Base-by-base conservation (phyloP, 148 eudicot species). In the Rhododendron williamsianum region DNA sequence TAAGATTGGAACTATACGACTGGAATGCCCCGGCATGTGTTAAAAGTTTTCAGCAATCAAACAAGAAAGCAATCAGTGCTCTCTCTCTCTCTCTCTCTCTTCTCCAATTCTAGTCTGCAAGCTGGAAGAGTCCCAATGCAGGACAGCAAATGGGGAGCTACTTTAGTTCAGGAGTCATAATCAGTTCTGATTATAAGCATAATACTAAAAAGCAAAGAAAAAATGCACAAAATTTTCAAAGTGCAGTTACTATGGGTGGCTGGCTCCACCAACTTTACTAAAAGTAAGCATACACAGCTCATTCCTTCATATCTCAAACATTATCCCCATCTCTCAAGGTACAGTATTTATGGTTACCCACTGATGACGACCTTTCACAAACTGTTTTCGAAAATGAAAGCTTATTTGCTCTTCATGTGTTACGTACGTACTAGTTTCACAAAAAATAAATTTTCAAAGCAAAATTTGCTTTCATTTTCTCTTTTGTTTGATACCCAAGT, bases 251-350 rank as follows among this genome's bases (percentile, higher is more conserved):
- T 85, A 48, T 19, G 83, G 83, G 67, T 69, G 38, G 36, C 38
- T 71, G 38, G 36, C 38, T 71, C 80, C 84, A 85, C 84, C 82
- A 38, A 81, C 84, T 52, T 80, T 81, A 38, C 43, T 6, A 72
- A 81, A 85, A 85, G 83, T 77, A 79, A 79, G 16, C n/a, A 18
- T 15, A 9, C 52, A 79, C n/a, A 30, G 51, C 8, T 41, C 27
- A 78, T 36, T 77, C 35, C 82, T 60, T 71, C 56, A 60, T 9
- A 35, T 48, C n/a, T 65, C 16, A 63, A 12, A 72, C 25, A 9
- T 80, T 30, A 38, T 77, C 58, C 33, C 71, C n/a, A n/a, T 25
- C 0, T 15, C 76, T 30, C 41, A 71, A 30, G 76, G 76, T 33
- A 71, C 30, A 3, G 12, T 65, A 8, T 8, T 65, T 65, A 9